Conservation (phyloP, 1,284 basidiomycete genomes). For the Pseudozyma pruni region DNA sequence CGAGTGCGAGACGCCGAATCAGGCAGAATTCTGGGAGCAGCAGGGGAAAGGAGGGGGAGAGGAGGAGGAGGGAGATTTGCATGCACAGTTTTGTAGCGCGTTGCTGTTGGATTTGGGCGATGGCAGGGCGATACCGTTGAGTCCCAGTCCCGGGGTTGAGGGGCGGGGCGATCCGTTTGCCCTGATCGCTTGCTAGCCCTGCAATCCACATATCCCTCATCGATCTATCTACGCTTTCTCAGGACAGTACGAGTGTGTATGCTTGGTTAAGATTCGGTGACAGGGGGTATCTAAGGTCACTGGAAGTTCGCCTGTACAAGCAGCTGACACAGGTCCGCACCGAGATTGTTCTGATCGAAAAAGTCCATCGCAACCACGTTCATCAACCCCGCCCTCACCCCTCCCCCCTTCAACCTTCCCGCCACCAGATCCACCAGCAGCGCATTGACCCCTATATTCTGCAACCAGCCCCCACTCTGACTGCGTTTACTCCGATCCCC, state of each 20-base stretch:
- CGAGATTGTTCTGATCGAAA: conserved; percentile 38
- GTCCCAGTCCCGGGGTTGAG: conserved; percentile 11
- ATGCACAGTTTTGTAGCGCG: conserved; percentile 33
- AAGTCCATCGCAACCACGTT: conserved; percentile 51
- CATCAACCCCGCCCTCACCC: conserved; percentile 24
- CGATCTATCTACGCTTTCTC: no score
- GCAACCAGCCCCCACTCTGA: conserved; percentile 12
- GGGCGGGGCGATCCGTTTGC: conserved; percentile 12
- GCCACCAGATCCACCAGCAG: conserved; percentile 34
- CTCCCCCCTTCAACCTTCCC: neutral
- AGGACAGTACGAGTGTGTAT: no score
- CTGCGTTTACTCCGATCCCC: conserved; percentile 16
- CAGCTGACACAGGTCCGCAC: conserved; percentile 25
- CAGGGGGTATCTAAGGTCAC: no score
- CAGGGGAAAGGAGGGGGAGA: neutral
- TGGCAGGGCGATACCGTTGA: conserved; percentile 26
- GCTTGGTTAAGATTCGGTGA: no score
- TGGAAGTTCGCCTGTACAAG: conserved; percentile 55
- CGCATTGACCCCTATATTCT: conserved; percentile 33
- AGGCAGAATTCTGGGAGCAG: no score
- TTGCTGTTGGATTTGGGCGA: conserved; percentile 33
- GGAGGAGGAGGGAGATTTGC: conserved; percentile 15
- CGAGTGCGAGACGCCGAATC: no score
- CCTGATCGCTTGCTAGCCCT: conserved; percentile 10
- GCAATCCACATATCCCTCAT: no score